A percentile compares a stretch with the other conserved stretches of the same genome.
Evolutionary conservation across 192 early-diverging fungal species (phyloP).

Genomic region (Coemansia aciculifera): DNA sequence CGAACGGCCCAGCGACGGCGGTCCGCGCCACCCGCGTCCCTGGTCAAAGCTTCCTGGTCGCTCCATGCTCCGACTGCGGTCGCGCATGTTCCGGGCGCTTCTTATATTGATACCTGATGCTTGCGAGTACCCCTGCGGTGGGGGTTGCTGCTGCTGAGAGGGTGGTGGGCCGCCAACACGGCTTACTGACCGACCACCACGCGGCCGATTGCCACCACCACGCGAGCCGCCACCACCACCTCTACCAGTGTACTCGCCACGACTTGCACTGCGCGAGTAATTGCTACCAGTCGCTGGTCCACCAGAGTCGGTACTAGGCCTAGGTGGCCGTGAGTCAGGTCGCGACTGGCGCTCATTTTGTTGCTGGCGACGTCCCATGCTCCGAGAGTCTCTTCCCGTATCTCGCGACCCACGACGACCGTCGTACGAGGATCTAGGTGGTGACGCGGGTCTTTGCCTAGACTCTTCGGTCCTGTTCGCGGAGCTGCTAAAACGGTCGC

Average conservation of each 20-base stretch:
- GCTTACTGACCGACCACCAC: slow-evolving; percentile 39
- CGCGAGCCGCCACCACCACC: slow-evolving; percentile 11
- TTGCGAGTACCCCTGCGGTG: slow-evolving; percentile 4
- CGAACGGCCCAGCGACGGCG: not conserved
- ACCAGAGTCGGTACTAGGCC: slow-evolving; percentile 7
- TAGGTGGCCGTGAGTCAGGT: slow-evolving; percentile 5
- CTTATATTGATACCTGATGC: not conserved
- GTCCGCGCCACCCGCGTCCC: slow-evolving; percentile 34
- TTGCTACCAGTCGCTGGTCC: not conserved
- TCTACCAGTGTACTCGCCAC: slow-evolving; percentile 9
- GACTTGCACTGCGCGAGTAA: not conserved
- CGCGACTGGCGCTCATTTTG: slow-evolving; percentile 15
- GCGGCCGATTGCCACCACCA: slow-evolving; percentile 9
- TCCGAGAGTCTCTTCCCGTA: slow-evolving; percentile 14
- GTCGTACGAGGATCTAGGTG: slow-evolving; percentile 1
- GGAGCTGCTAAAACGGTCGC: slow-evolving; percentile 11
- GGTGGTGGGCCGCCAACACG: slow-evolving; percentile 21
- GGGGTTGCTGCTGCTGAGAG: not conserved
- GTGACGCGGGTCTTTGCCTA: slow-evolving; percentile 20
- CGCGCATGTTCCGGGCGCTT: slow-evolving; percentile 21
- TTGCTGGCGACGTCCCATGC: not conserved
- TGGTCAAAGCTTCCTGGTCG: slow-evolving; percentile 31
- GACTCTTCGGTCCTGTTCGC: slow-evolving; percentile 14
- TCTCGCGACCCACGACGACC: slow-evolving; percentile 6
- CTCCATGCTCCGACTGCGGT: slow-evolving; percentile 50